Conservation (phyloP, 2,329 filamentous ascomycete genomes). For the Didymella segeticola region DNA sequence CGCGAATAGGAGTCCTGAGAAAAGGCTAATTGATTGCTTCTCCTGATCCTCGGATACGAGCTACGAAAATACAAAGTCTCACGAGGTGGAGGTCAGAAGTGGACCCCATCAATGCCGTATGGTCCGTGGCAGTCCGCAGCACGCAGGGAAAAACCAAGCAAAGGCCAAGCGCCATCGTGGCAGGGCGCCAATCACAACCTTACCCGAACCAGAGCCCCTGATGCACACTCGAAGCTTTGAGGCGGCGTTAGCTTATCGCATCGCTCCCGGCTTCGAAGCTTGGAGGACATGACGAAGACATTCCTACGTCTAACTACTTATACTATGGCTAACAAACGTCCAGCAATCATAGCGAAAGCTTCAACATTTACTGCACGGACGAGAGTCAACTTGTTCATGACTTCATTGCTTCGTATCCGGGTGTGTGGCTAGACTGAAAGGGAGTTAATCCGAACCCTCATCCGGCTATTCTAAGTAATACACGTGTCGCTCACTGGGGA, state of each 20-base stretch:
- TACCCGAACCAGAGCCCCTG: constrained; percentile 17
- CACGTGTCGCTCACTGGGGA: constrained; percentile 6
- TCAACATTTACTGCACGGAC: not conserved
- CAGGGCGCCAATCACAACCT: constrained; percentile 11
- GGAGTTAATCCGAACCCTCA: not conserved
- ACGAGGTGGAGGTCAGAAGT: constrained; percentile 8
- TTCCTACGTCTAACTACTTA: not conserved
- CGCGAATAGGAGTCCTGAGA: not conserved
- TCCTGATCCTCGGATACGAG: constrained; percentile 7
- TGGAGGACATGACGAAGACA: not conserved
- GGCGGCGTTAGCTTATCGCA: constrained; percentile 31
- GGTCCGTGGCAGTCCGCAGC: no score
- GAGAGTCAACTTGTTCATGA: constrained; percentile 9
- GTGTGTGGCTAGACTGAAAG: not conserved
- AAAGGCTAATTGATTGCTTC: not conserved
- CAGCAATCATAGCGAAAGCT: not conserved
- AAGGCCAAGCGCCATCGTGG: constrained; percentile 22
- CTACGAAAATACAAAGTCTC: constrained; percentile 4
- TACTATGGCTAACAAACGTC: not conserved
- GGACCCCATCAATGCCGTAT: constrained; percentile 19
- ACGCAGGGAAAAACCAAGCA: constrained; percentile 29
- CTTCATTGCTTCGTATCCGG: constrained; percentile 18
- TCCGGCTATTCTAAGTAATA: constrained; percentile 11
- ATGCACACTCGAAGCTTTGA: constrained; percentile 26
- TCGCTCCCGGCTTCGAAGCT: not conserved